phyloP scores from a whole-genome alignment of 2,329 filamentous ascomycete genomes.

The Lasiodiplodia theobromae region DNA sequence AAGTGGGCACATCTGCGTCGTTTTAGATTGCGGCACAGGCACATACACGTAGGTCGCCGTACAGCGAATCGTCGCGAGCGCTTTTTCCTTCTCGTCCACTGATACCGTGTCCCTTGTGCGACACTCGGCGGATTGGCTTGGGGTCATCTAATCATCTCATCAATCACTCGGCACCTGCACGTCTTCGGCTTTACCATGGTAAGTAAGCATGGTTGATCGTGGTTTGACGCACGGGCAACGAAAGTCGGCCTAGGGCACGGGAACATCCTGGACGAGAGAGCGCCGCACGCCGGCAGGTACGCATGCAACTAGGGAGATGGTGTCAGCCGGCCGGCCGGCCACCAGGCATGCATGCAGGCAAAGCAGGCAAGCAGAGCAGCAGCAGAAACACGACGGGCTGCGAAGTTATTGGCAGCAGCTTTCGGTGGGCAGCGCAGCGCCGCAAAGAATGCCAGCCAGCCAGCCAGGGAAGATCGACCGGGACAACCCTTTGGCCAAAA shows the following conservation, averaged over 20 bases:
- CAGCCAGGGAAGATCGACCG: slow-evolving; percentile 16
- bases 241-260: not conserved
- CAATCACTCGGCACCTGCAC: not conserved
- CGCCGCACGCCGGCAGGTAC: no score
- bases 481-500: slow-evolving; percentile 12
- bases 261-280: not conserved
- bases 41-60: not conserved
- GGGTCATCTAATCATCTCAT: not conserved
- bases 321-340: no score
- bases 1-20: not conserved
- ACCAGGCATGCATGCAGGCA: no score
- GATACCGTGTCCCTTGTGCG: not conserved
- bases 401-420: no score
- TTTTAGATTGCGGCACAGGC: not conserved
- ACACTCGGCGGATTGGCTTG: not conserved
- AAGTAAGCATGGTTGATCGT: not conserved
- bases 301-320: no score
- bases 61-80: not conserved
- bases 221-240: not conserved
- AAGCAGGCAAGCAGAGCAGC: no score
- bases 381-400: no score
- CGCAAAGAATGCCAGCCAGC: not conserved
- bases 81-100: not conserved
- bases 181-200: not conserved
- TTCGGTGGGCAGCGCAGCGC: no score